Evolutionary conservation across 441 rosid genomes (phyloP).

Genomic region (Eutrema salsugineum): DNA sequence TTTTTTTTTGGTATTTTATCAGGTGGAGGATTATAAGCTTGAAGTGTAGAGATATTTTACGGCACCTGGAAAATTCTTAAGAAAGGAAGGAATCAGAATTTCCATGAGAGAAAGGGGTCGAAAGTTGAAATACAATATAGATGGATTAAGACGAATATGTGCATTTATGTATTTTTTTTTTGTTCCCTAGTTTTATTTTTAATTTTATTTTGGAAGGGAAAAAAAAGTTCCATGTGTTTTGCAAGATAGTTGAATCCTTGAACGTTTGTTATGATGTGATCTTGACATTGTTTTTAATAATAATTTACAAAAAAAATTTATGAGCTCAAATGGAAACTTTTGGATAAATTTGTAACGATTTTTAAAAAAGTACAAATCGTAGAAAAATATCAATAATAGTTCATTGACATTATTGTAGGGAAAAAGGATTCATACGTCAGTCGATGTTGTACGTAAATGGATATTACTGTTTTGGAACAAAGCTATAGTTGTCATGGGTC

Average conservation of each 20-base stretch:
- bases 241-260: constrained; percentile 9
- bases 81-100: constrained; percentile 14
- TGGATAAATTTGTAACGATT: background rate
- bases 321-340: background rate
- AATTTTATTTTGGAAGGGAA: background rate
- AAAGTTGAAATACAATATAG: constrained; percentile 9
- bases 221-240: constrained; percentile 11
- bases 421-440: background rate
- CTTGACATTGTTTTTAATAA: constrained; percentile 1
- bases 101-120: constrained; percentile 4
- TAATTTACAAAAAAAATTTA: background rate
- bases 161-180: constrained; percentile 20
- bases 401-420: constrained; percentile 15
- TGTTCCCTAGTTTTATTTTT: background rate
- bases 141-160: constrained; percentile 17
- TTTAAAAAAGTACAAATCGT: background rate
- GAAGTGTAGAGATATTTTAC: constrained; percentile 17
- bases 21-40: constrained; percentile 21
- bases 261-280: constrained; percentile 9
- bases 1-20: background rate
- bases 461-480: constrained; percentile 16
- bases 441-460: constrained; percentile 18
- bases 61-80: constrained; percentile 12
- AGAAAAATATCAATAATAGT: background rate
- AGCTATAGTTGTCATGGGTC: constrained; percentile 20